Conservation (phyloP, 2,329 filamentous ascomycete species). For the Pseudogymnoascus sp. region DNA sequence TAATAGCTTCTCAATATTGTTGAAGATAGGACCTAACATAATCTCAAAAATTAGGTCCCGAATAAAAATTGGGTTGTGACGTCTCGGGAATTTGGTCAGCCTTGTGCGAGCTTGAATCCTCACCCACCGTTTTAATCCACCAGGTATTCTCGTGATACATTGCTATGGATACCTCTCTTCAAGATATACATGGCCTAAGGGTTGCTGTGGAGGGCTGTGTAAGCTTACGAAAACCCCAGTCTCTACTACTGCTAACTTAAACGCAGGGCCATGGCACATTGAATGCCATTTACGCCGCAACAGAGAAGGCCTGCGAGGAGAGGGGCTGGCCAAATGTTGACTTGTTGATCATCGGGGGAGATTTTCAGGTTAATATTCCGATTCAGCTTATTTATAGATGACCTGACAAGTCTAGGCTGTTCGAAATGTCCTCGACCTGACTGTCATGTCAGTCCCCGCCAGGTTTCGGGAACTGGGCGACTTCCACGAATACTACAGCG, state of each 20-base stretch:
- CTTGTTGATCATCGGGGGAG: slow-evolving; percentile 86
- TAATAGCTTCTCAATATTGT: not conserved
- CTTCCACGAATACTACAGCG: slow-evolving; percentile 91
- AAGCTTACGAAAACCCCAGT: slow-evolving; percentile 30
- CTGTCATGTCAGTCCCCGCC: slow-evolving; percentile 77
- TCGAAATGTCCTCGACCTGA: slow-evolving; percentile 80
- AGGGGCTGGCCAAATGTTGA: slow-evolving; percentile 78
- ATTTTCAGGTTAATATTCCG: slow-evolving; percentile 64
- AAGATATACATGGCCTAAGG: slow-evolving; percentile 46
- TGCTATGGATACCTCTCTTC: slow-evolving; percentile 21
- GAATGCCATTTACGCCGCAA: slow-evolving; percentile 80
- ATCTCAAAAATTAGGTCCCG: not conserved
- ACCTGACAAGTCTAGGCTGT: slow-evolving; percentile 50
- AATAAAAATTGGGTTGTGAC: not conserved
- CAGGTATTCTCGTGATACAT: not conserved
- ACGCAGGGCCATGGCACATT: slow-evolving; percentile 79
- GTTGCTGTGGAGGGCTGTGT: slow-evolving; percentile 85
- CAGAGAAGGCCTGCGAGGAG: slow-evolving; percentile 57
- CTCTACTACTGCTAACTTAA: slow-evolving; percentile 20
- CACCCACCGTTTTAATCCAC: not conserved
- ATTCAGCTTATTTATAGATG: not conserved
- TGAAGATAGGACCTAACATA: not conserved
- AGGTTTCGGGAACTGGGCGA: slow-evolving; percentile 88
- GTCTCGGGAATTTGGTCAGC: not conserved
- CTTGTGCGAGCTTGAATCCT: not conserved